Conservation (phyloP, 139 green algal species). For the Chlorella sp. region DNA sequence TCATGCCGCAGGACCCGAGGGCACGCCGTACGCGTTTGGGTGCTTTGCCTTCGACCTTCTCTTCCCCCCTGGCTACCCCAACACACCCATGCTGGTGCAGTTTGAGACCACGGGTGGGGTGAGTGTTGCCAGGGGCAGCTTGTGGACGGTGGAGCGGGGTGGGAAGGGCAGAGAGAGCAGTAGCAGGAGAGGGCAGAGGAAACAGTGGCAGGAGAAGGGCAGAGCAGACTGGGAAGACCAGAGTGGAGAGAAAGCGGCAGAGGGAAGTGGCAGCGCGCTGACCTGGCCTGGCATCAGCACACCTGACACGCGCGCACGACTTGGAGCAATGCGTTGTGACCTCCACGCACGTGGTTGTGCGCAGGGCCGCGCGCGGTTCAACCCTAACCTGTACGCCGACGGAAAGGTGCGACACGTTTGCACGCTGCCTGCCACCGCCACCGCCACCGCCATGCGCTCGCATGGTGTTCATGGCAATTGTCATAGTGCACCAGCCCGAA, state of each 20-base stretch:
- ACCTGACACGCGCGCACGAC: too few relatives aligned
- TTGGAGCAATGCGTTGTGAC: too few relatives aligned
- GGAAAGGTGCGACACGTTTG: too few relatives aligned
- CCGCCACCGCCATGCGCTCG: neutral
- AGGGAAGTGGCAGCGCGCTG: too few relatives aligned
- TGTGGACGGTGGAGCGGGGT: neutral
- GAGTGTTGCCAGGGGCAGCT: neutral
- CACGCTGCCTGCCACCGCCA: neutral
- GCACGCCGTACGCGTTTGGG: conserved; percentile 71
- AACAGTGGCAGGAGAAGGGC: neutral
- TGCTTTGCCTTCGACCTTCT: conserved; percentile 80
- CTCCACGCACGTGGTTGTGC: too few relatives aligned
- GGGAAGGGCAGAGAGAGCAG: too few relatives aligned
- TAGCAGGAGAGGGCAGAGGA: neutral
- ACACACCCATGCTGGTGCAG: conserved; percentile 62
- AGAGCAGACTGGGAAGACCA: too few relatives aligned
- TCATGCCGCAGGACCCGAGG: conserved; percentile 44
- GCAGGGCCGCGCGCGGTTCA: conserved; percentile 62
- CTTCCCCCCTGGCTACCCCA: conserved; percentile 70
- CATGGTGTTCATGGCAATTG: too few relatives aligned
- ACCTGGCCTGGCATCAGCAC: neutral
- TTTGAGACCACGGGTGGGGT: conserved; percentile 61
- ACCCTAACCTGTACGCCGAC: conserved; percentile 81
- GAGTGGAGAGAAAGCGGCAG: too few relatives aligned
- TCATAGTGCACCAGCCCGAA: neutral